These are phyloP conservation scores for Cicer cuneatum DNA, from an alignment of 306 rosid genomes.

Conservation along the genomic window DNA sequence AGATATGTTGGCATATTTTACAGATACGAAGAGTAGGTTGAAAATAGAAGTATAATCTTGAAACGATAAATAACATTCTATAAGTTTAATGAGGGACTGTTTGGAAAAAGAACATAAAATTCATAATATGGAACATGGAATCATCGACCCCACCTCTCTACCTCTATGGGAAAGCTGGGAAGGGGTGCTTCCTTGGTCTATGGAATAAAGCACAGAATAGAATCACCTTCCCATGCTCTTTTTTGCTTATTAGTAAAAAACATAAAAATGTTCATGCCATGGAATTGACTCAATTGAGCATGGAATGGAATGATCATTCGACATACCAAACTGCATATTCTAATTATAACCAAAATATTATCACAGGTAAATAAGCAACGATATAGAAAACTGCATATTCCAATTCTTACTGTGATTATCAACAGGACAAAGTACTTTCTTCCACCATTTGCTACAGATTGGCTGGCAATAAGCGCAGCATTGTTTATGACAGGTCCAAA, in stretches of 20 bases:
- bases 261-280: not conserved
- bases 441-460: slow-evolving; percentile 78
- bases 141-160: not conserved
- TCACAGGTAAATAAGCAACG: slow-evolving; percentile 30
- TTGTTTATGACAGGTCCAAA: slow-evolving; percentile 93
- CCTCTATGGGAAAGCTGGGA: not conserved
- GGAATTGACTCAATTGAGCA: slow-evolving; percentile 9
- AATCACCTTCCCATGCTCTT: slow-evolving; percentile 2
- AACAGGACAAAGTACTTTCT: slow-evolving; percentile 88
- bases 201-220: not conserved
- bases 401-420: slow-evolving; percentile 85
- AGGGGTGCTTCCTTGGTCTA: not conserved
- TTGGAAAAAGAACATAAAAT: not conserved
- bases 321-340: not conserved
- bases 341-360: slow-evolving; percentile 8
- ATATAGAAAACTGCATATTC: slow-evolving; percentile 27
- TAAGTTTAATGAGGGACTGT: slow-evolving; percentile 15
- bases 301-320: slow-evolving; percentile 12
- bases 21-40: not conserved
- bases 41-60: not conserved
- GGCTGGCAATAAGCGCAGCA: slow-evolving; percentile 95
- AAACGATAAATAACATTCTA: not conserved
- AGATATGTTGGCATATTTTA: too few relatives aligned
- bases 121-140: not conserved
- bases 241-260: not conserved